These are phyloP conservation scores for Cutaneotrichosporon cavernicola DNA, from an alignment of 1,284 basidiomycete species.

Conservation along the genomic window DNA sequence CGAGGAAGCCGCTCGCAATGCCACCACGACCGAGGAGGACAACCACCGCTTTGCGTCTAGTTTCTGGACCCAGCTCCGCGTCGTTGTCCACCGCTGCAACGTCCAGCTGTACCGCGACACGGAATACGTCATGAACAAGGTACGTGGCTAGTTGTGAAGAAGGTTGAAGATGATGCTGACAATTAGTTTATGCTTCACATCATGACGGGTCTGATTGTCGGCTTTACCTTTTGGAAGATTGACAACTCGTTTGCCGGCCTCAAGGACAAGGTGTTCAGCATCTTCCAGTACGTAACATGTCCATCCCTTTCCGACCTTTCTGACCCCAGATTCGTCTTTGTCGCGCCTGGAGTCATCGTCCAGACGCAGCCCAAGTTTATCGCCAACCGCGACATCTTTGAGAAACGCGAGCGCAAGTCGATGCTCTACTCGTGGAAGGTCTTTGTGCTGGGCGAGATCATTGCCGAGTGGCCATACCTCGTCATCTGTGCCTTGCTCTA, in stretches of 20 bases:
- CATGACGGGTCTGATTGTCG: slow-evolving; percentile 44
- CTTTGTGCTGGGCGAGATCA: slow-evolving; percentile 39
- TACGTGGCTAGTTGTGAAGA: too few relatives aligned
- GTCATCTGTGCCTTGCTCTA: slow-evolving; percentile 40
- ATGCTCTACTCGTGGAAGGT: slow-evolving; percentile 51
- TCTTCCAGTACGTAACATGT: slow-evolving; percentile 47
- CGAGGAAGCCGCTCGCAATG: background rate
- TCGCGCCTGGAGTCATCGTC: slow-evolving; percentile 49
- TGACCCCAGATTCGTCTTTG: slow-evolving; percentile 38
- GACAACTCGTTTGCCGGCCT: slow-evolving; percentile 30
- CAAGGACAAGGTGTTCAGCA: slow-evolving; percentile 24
- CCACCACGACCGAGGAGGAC: slow-evolving; percentile 25
- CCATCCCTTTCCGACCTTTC: slow-evolving; percentile 22
- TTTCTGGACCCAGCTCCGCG: slow-evolving; percentile 35
- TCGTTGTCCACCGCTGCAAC: slow-evolving; percentile 42
- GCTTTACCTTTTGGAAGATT: slow-evolving; percentile 48
- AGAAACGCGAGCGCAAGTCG: slow-evolving; percentile 49
- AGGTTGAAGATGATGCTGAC: background rate
- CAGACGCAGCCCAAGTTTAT: slow-evolving; percentile 53
- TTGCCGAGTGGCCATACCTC: slow-evolving; percentile 48
- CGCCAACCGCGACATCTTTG: slow-evolving; percentile 50
- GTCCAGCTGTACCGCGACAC: slow-evolving; percentile 45
- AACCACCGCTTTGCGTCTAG: slow-evolving; percentile 44
- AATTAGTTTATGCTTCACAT: slow-evolving; percentile 40
- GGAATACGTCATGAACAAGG: slow-evolving; percentile 46